Base-by-base conservation (phyloP, 2,329 filamentous ascomycete species). In the Alternaria hordeiaustralica region DNA sequence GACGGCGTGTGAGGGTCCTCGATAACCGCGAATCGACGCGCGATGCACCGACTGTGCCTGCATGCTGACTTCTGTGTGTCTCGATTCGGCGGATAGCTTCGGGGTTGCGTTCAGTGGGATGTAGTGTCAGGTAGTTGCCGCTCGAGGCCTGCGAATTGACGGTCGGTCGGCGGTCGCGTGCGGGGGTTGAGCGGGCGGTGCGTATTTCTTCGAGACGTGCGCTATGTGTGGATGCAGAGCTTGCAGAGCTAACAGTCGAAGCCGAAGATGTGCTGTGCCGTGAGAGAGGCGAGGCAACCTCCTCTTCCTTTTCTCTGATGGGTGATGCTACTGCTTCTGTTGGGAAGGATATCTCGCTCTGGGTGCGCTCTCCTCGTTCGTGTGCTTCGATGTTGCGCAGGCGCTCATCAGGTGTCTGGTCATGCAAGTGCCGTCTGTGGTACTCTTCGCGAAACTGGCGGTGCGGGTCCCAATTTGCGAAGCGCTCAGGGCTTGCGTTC, bases 31-130 rank as follows among this genome's bases (percentile, higher is more conserved):
- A 84, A 70, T 78, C 81, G 7, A 74, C 61, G 66, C 68, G 57
- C 0, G 61, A 60, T 18, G 75, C 76, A 61, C 92, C 92, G 15
- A 94, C 91, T 2, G 92, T 94, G 59, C 82, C 86, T 65, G 84
- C 87, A 78, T 94, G 91, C 79, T 93, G 91, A 68, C 89, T 91
- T 60, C 88, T 84, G 36, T 89, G 87, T 3, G 92, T 94, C 55
- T 90, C 86, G 66, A 94, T 93, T 46, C 92, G 87, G 74, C 87
- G 87, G 57, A 94, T 83, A 57, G 87, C 90, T 20, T 91, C 92
- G 13, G 89, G 89, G 71, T 92, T 85, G 64, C 89, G 84, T 77
- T 93, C 90, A 28, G 76, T 79, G n/a, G 76, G 77, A 53, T 78
- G 77, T 11, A 73, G 70, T 33, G 72, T 69, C 4, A 78, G 63